Evolutionary conservation across 75 land plant species (phyloP).

Genomic region (Pinus albicaulis): DNA sequence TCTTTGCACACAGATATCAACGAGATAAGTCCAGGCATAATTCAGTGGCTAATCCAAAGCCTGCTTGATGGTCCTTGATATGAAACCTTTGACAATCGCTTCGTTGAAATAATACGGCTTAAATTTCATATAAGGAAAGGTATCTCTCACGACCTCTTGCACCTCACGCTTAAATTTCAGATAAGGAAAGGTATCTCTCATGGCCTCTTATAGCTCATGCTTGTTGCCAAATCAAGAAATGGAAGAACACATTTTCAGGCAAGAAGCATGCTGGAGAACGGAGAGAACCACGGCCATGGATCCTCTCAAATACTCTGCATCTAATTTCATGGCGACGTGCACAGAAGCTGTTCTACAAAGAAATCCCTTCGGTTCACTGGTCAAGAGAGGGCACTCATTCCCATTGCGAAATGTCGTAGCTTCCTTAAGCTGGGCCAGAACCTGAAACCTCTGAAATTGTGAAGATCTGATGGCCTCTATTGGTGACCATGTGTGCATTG

Average conservation of each 20-base stretch:
- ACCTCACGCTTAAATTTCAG: slow-evolving; percentile 36
- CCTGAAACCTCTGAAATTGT: slow-evolving; percentile 8
- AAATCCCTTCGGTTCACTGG: not conserved
- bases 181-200: slow-evolving; percentile 38
- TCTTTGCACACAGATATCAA: slow-evolving; percentile 33
- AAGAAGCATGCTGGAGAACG: slow-evolving; percentile 38
- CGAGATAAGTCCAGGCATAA: slow-evolving; percentile 49
- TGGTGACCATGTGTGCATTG: slow-evolving; percentile 67
- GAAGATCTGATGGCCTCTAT: slow-evolving; percentile 75
- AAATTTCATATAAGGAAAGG: slow-evolving; percentile 44
- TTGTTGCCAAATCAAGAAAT: slow-evolving; percentile 35
- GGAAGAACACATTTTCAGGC: slow-evolving; percentile 51
- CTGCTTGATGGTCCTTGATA: slow-evolving; percentile 34
- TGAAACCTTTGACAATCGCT: slow-evolving; percentile 24
- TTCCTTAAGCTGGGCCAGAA: not conserved
- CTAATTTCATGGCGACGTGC: slow-evolving; percentile 83
- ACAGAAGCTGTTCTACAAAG: slow-evolving; percentile 23
- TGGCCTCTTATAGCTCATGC: slow-evolving; percentile 24
- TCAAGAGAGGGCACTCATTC: not conserved
- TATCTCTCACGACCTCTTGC: slow-evolving; percentile 27
- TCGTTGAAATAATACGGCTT: slow-evolving; percentile 42
- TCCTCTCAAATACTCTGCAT: slow-evolving; percentile 46
- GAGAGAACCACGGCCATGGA: slow-evolving; percentile 66
- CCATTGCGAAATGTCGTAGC: not conserved
- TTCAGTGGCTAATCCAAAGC: slow-evolving; percentile 55